Conservation (phyloP, 345 rosid genomes). For the Physaria fendleri region DNA sequence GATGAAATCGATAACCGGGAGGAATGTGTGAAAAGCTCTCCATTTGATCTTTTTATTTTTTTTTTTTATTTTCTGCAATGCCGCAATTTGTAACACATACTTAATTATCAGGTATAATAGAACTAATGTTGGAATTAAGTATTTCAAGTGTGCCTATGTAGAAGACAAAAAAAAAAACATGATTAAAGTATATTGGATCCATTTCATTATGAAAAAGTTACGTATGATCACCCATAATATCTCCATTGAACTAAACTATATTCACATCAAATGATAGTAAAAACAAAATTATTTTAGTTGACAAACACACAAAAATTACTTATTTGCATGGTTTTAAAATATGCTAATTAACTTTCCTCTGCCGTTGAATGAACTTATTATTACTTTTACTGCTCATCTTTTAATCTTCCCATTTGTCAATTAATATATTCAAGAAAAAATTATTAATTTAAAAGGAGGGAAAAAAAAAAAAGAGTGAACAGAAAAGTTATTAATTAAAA, state of each 20-base stretch:
- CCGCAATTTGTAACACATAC: constrained; percentile 7
- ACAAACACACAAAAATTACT: neutral
- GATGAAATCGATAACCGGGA: constrained; percentile 76
- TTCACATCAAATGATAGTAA: neutral
- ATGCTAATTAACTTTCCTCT: constrained; percentile 11
- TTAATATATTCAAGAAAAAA: neutral
- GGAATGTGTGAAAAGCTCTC: constrained; percentile 49
- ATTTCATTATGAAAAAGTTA: neutral
- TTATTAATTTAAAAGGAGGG: neutral
- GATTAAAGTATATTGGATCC: neutral
- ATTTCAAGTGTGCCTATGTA: neutral
- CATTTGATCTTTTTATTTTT: constrained; percentile 29
- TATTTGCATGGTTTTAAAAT: constrained; percentile 14
- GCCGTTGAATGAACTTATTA: constrained; percentile 3
- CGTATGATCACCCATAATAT: neutral
- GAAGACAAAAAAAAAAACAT: neutral
- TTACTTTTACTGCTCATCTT: constrained; percentile 1
- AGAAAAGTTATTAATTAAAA: too few species aligned
- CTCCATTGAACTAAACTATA: constrained; percentile 1
- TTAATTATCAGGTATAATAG: neutral
- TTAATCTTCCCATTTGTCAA: neutral
- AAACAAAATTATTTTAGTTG: neutral
- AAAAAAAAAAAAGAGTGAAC: too few species aligned
- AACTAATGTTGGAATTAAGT: constrained; percentile 6
- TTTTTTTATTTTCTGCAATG: constrained; percentile 19